Conservation (phyloP, 495 filamentous ascomycete genomes). For the Aspergillus panamensis region DNA sequence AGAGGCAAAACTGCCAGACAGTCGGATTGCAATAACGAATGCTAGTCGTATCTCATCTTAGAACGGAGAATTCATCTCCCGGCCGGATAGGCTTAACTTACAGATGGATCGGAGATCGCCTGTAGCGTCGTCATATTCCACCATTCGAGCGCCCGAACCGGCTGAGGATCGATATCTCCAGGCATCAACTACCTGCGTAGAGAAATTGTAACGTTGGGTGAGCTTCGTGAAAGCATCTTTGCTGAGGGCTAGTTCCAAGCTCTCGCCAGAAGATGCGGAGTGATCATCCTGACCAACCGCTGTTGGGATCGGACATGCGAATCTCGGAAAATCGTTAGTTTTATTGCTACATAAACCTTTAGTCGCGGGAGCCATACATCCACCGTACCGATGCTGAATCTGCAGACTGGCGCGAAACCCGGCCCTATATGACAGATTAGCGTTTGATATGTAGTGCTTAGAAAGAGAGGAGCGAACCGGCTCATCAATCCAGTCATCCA, state of each 20-base stretch:
- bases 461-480: background rate
- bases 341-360: background rate
- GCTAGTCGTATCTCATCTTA: background rate
- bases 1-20: slow-evolving; percentile 13
- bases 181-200: background rate
- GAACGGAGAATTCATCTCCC: background rate
- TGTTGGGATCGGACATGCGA: slow-evolving; percentile 1
- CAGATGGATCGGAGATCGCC: background rate
- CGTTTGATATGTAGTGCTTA: background rate
- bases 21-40: slow-evolving; percentile 10
- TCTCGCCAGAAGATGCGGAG: slow-evolving; percentile 2
- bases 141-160: background rate
- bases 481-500: slow-evolving; percentile 3
- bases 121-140: background rate
- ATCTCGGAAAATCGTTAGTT: background rate
- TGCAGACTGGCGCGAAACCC: background rate
- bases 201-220: slow-evolving; percentile 1
- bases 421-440: background rate
- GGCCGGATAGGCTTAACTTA: background rate
- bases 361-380: background rate
- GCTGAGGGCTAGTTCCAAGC: slow-evolving; percentile 1
- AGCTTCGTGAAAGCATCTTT: background rate
- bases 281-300: slow-evolving; percentile 1
- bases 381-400: background rate
- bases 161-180: slow-evolving; percentile 7